Base-by-base conservation (phyloP, 2,329 filamentous ascomycete species). In the Pestalotiopsis sp. region DNA sequence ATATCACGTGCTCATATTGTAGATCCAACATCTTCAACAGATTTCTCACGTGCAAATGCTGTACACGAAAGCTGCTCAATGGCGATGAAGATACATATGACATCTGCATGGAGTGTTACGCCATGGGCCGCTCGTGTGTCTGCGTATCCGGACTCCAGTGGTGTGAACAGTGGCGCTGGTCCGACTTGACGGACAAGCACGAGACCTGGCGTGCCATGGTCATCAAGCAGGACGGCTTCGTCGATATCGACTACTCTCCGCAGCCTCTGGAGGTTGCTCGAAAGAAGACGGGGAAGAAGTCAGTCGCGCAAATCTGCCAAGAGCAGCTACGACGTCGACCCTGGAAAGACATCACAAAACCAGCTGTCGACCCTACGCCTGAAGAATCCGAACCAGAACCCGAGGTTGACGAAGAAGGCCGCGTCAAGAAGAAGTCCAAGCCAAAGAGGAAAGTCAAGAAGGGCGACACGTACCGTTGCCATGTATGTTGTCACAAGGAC, bases 51-150 rank as follows among this genome's bases (percentile, higher is more conserved):
- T 99, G 96, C 82, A 93, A 93, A 68, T 88, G 90, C 65, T 99
- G 96, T 77, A 87, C 93, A 59, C 86, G 91, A 44, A 83, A 85
- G 62, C 84, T 93, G 22, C 83, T 87, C 11, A 86, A 87, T 68
- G 92, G 89, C 39, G 88, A 86, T 17, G 91, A 94, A 66, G 93
- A 98, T 75, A 93, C 93, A 0, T 99, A 98, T 77, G 96, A 99
- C 77, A 86, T 99, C 24, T 99, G 96, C 76, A 94, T 99, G 92
- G 96, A 99, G 73, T 99, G 96, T 76, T 99, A 97, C 76, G 92
- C 90, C n/a, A 97, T 98, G 92, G 96, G 96, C 24, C 89, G 96
- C 64, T 97, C 94, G 59, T 99, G 96, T 77, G 89, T 88, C 3
- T 99, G 96, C 75, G 87, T 97, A 64, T 97, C 94, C 3, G 90